These are phyloP conservation scores for Mortierella sp. DNA, from an alignment of 371 early-diverging fungal genomes.

Conservation along the genomic window DNA sequence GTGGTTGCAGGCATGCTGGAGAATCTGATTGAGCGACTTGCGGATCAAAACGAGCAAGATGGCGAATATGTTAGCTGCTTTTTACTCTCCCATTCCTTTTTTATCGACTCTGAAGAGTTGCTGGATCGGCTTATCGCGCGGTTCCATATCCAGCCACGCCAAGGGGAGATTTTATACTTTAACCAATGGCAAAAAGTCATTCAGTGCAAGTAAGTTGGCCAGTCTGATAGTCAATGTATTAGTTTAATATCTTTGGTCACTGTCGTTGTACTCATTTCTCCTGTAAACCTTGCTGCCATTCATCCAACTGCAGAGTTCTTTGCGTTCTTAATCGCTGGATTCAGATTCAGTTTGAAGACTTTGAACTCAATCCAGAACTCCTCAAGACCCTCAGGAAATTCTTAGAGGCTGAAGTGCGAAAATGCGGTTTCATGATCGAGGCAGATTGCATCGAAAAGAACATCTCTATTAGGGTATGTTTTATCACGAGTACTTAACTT, in stretches of 20 bases:
- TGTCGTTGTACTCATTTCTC: neutral
- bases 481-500: neutral
- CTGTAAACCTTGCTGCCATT: neutral
- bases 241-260: neutral
- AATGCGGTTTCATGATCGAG: constrained; percentile 59
- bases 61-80: constrained; percentile 74
- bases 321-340: constrained; percentile 75
- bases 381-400: constrained; percentile 57
- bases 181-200: constrained; percentile 74
- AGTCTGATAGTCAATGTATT: neutral
- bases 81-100: constrained; percentile 67
- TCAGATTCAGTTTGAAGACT: constrained; percentile 68
- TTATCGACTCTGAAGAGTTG: constrained; percentile 65
- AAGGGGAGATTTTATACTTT: constrained; percentile 67
- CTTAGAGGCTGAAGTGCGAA: constrained; percentile 53
- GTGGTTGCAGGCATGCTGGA: constrained; percentile 71
- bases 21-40: constrained; percentile 67
- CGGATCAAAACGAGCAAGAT: constrained; percentile 74
- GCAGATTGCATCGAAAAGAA: constrained; percentile 54
- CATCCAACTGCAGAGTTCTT: constrained; percentile 63
- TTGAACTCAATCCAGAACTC: constrained; percentile 62
- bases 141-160: constrained; percentile 65
- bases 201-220: constrained; percentile 70
- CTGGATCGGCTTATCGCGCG: constrained; percentile 66
- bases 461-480: constrained; percentile 52